Base-by-base conservation (phyloP, 164 flowering plant genomes). In the Dillenia turbinata region DNA sequence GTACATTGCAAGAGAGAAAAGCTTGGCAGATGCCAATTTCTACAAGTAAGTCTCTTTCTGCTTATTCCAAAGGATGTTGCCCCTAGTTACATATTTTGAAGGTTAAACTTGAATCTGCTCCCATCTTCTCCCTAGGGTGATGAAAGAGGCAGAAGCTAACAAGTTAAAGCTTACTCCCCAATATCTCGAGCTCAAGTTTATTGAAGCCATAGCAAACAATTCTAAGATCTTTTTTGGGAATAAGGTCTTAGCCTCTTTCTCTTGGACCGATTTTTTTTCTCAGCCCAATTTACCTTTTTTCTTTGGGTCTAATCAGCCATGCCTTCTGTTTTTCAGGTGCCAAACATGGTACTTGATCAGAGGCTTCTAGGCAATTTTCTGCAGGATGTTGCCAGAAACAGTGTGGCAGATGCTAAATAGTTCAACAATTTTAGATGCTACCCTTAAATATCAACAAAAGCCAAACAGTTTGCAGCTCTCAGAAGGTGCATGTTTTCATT, bases 121-220 rank as follows among this genome's bases (percentile, higher is more conserved):
- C 52, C 12, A 49, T 33, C 45, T 26, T 33, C 48, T 55, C 60
- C 65, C 6, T 77, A 93, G 98, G 44, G 79, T 81, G 45, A 53
- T 76, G 73, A 89, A 71, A 74, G 96, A 94, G 75, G 97, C 90
- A 43, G 98, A 94, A 70, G 96, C 95, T 52, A 90, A 90, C 87
- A 83, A 79, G 70, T 69, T 91, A 81, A 91, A 79, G 82, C 95
- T 94, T 40, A 91, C 97, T 13, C 92, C 93, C 0, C 71, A 86
- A 47, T 94, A 49, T 73, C 85, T 94, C 26, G 93, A 93, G 73
- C 98, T 94, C 61, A 87, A 67, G 61, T 91, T 91, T 64, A 87
- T 91, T 12, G 90, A 91, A 66, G 79, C 97, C 57, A 89, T 91
- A 16, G 78, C 98, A 46, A 84, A 86, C 59, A 89, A 86, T 66